Evolutionary conservation across 169 alveolate genomes (phyloP).

Genomic region (Condylostoma magnum): DNA sequence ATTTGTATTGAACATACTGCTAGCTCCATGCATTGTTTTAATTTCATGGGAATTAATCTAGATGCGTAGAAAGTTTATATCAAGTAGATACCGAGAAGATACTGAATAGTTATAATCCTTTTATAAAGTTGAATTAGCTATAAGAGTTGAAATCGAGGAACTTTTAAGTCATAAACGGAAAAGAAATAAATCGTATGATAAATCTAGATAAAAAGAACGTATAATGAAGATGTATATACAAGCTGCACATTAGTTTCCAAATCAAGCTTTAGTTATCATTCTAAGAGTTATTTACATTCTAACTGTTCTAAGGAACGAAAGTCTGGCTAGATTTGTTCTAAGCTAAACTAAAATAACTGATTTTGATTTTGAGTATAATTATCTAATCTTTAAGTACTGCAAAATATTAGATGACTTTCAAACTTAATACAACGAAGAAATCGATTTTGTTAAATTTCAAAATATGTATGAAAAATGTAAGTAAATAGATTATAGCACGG

Average conservation of each 20-base stretch:
- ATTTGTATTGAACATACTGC: not conserved
- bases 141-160: not conserved
- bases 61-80: not conserved
- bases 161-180: not conserved
- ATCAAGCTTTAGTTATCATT: not conserved
- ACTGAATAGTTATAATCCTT: not conserved
- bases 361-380: slow-evolving; percentile 14
- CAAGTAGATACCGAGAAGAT: not conserved
- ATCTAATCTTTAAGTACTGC: not conserved
- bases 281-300: slow-evolving; percentile 2
- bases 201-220: not conserved
- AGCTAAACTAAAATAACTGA: not conserved
- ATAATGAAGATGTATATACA: not conserved
- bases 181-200: not conserved
- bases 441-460: slow-evolving; percentile 20
- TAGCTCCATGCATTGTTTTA: slow-evolving; percentile 5
- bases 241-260: not conserved
- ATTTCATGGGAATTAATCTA: not conserved
- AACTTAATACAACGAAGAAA: slow-evolving; percentile 4
- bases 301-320: slow-evolving; percentile 4
- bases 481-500: not conserved
- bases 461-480: slow-evolving; percentile 11
- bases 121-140: not conserved
- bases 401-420: not conserved
- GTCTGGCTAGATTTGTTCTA: slow-evolving; percentile 12